A percentile compares a stretch with the other conserved stretches of the same genome.
Evolutionary conservation across 441 rosid species (phyloP).

Genomic region (Syzygium syzygioides): DNA sequence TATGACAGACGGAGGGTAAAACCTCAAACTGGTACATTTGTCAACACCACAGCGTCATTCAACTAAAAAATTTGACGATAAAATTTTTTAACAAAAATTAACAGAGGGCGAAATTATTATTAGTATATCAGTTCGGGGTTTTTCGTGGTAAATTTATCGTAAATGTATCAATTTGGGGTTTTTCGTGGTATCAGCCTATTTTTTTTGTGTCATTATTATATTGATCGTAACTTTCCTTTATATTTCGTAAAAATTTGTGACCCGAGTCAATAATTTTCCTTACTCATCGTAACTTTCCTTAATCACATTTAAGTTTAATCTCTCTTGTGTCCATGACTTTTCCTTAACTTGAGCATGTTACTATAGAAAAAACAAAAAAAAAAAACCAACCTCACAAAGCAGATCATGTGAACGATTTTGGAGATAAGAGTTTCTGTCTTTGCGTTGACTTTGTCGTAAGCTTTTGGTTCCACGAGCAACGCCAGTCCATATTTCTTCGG

Average conservation of each 20-base stretch:
- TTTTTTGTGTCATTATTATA: too few species aligned
- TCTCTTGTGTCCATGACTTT: not conserved
- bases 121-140: too few species aligned
- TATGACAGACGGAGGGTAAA: too few species aligned
- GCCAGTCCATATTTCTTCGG: not conserved
- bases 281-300: not conserved
- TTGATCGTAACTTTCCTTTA: too few species aligned
- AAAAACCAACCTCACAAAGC: too few species aligned
- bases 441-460: not conserved
- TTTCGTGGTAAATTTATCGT: too few species aligned
- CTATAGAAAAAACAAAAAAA: too few species aligned
- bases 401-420: not conserved
- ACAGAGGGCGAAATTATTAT: accelerated
- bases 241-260: not conserved
- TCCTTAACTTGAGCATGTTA: not conserved
- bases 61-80: too few species aligned
- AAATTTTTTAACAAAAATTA: too few species aligned
- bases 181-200: too few species aligned
- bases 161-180: too few species aligned
- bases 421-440: not conserved
- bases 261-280: not conserved
- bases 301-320: not conserved
- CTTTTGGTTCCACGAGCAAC: not conserved
- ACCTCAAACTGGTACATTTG: too few species aligned
- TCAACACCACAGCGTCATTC: accelerated